Conservation (phyloP, 306 rosid species). For the Gastrolobium bilobum region DNA sequence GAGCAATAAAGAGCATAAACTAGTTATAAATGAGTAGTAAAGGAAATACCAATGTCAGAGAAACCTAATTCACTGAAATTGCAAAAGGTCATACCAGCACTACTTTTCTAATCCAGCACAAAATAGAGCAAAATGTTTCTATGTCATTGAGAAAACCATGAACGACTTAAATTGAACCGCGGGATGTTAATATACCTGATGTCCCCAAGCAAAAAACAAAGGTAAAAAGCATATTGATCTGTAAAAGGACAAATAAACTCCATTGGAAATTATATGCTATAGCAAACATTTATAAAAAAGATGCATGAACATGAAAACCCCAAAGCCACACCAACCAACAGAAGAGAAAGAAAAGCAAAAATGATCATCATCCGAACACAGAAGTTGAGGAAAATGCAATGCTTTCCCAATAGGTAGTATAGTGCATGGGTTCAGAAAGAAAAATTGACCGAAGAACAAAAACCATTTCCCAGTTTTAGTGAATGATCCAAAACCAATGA, state of each 20-base stretch:
- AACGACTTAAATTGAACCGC: neutral
- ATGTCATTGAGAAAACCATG: constrained; percentile 21
- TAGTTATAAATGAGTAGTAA: neutral
- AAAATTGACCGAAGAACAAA: constrained; percentile 15
- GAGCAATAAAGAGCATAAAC: neutral
- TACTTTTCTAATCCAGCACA: constrained; percentile 23
- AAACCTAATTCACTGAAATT: constrained; percentile 26
- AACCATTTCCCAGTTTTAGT: constrained; percentile 36
- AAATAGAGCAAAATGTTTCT: constrained; percentile 26
- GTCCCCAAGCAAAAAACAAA: constrained; percentile 33
- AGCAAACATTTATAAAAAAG: constrained; percentile 29
- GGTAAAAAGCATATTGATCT: constrained; percentile 22
- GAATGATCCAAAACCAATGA: constrained; percentile 44
- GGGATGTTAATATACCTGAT: neutral
- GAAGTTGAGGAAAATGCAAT: neutral
- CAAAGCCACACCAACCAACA: constrained; percentile 18
- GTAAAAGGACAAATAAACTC: constrained; percentile 11
- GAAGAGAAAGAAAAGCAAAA: constrained; percentile 14
- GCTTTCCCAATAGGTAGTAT: neutral
- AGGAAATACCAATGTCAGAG: constrained; percentile 2
- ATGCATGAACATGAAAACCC: constrained; percentile 17
- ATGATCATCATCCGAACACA: constrained; percentile 6
- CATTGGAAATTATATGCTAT: constrained; percentile 13
- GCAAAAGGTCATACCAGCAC: neutral
- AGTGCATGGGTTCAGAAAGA: neutral